Percentiles rank a stretch among this genome's conserved stretches.
These are phyloP conservation scores for Rhizophagus prolifer DNA, from an alignment of 192 early-diverging fungal species.

Conservation along the genomic window DNA sequence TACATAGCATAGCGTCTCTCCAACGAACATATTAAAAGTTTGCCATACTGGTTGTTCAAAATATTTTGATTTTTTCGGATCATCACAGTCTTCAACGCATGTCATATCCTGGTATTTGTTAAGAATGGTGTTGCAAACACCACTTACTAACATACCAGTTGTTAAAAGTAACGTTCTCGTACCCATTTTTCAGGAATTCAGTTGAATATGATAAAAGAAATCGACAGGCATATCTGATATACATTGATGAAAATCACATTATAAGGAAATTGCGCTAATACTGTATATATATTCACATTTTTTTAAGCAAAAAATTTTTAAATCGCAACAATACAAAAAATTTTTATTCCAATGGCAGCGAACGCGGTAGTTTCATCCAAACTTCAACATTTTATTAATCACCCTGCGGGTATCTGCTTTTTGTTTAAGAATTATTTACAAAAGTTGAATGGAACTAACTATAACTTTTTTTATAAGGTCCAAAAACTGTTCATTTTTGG, in stretches of 20 bases:
- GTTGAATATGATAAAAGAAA: not conserved
- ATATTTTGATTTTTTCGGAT: constrained; percentile 61
- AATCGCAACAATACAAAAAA: no score
- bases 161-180: constrained; percentile 5
- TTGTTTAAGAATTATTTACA: not conserved
- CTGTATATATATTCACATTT: no score
- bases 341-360: not conserved
- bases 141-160: constrained; percentile 20
- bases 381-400: constrained; percentile 54
- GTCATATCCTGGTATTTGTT: constrained; percentile 76
- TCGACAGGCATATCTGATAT: no score
- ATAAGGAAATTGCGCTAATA: no score
- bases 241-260: no score
- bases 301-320: no score
- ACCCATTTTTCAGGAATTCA: not conserved
- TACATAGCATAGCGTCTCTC: constrained; percentile 80
- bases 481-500: constrained; percentile 99
- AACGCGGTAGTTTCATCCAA: constrained; percentile 5
- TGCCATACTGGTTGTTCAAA: constrained; percentile 99
- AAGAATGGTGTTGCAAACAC: constrained; percentile 24
- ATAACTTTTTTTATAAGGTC: constrained; percentile 54
- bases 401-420: constrained; percentile 51
- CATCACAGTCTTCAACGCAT: constrained; percentile 88
- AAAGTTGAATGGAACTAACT: not conserved
- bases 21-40: constrained; percentile 97